Evolutionary conservation across 805 yeast genomes (phyloP), one percentile per base, ranked within the genome.

Genomic region (Myxozyma mucilagina): DNA sequence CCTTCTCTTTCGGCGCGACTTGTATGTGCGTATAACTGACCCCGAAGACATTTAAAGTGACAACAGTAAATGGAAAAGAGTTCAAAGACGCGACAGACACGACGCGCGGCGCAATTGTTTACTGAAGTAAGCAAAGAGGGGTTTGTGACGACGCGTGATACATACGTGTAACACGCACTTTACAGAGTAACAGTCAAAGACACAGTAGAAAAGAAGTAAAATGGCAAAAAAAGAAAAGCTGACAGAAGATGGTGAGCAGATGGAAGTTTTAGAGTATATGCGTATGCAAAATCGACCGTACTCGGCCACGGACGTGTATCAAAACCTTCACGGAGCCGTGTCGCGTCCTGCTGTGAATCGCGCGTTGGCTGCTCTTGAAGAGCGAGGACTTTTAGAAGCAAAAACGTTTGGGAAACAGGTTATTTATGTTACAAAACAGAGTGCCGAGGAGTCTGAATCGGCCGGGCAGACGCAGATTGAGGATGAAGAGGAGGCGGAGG

Each of bases 331-430:
- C 42, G 50, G 55, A 9, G 32, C 51, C 7, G 18, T 65, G 24
- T 53, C 65, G 18, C 45, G 59, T 6, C 43, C 67, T 14, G 62
- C 24, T 2, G 59, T 62, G 4, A 53, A 52, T 29, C 63, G 63
- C 35, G 66, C 67, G 20, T 43, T 65, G 18, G 58, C 67, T 5
- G 54, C 53, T 14, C 53, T 65, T 4, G 68, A 65, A 24, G 20
- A 56, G 13, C 49, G 45, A 13, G 68, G 66, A 11, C 35, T 36
- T 24, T 38, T 65, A 14, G 53, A 38, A 14, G 34, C 57, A 31
- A 65, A 65, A 51, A 61, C 62, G 42, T 65, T 48, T 42, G 66
- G 65, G 20, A 65, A 65, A 34, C 65, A 61, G 42, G 60, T 57
- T 35, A 53, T 63, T n/a, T 63, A 63, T 36, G 67, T 63, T 11